Base-by-base conservation (phyloP, 495 filamentous ascomycete genomes). In the Aspergillus sparsus region DNA sequence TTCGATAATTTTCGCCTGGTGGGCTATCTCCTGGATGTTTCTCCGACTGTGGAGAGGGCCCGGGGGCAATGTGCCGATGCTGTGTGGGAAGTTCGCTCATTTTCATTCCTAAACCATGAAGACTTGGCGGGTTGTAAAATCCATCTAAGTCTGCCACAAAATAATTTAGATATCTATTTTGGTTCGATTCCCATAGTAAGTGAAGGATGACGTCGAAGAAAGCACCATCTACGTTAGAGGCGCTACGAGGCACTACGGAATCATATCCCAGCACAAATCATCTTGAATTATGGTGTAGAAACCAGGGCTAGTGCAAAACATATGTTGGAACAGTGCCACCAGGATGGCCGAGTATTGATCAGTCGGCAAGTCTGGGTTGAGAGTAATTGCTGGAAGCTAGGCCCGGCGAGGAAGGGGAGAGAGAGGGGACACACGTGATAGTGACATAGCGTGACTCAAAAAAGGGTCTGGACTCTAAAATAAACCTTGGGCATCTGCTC, bases 31-130 rank as follows among this genome's bases (percentile, higher is more conserved):
- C 16, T 13, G 44, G 60, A 27, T 64, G 41, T 45, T 37, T 62
- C 39, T 70, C 61, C 3, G 62, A 66, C 10, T 61, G 59, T 15
- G 68, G 69, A 13, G 72, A 78, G 0, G 69, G 68, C 1, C 66
- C 72, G 8, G 69, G 68, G 7, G 64, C 66, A 36, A 74, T 58
- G 12, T 60, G 58, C 10, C 71, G 69, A 57, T 70, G 68, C 50
- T 66, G 60, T 6, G 50, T 6, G 37, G 55, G 34, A 15, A 41
- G 56, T 5, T 66, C 67, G 32, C 57, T 65, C 71, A 77, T 75
- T 36, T 60, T 47, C 6, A 21, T 35, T 31, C 49, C 32, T 12
- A 15, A 51, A 7, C 16, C 34, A 12, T 51, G 1, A 12, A 27
- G 21, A 27, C 21, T 27, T 27, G 21, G 3, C 21, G 21, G 21